Conservation (phyloP, 169 alveolate species). For the Plasmodium chabaudi region DNA sequence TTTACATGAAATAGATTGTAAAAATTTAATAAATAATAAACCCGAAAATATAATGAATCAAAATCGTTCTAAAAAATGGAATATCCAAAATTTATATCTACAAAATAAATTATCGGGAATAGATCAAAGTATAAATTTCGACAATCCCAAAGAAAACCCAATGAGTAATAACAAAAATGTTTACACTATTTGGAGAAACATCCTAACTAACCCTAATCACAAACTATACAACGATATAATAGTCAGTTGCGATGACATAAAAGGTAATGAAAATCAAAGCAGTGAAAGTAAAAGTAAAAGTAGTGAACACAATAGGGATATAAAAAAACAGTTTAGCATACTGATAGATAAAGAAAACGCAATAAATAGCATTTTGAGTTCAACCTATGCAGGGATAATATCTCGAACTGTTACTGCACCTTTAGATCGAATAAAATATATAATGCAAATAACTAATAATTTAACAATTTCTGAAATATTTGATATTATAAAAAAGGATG, state of each 20-base stretch:
- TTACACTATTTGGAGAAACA: too few species aligned
- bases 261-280: neutral
- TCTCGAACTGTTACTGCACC: conserved; percentile 64
- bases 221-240: too few species aligned
- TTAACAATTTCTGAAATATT: conserved; percentile 49
- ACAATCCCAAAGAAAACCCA: too few species aligned
- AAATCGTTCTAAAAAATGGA: too few species aligned
- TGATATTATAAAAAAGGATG: conserved; percentile 60
- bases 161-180: too few species aligned
- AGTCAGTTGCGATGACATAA: too few species aligned
- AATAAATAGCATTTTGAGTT: conserved; percentile 51
- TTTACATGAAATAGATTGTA: neutral
- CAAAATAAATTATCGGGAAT: too few species aligned
- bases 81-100: too few species aligned
- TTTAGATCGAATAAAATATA: conserved; percentile 58
- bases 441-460: conserved; percentile 66
- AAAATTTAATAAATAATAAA: too few species aligned
- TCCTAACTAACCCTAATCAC: too few species aligned
- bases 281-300: neutral
- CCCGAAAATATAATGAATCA: too few species aligned
- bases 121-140: too few species aligned
- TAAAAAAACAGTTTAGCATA: conserved; percentile 2
- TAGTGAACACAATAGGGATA: neutral
- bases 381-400: conserved; percentile 55
- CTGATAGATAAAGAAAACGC: conserved; percentile 52